Conservation (phyloP, 2,329 filamentous ascomycete species). For the Nemania abortiva region DNA sequence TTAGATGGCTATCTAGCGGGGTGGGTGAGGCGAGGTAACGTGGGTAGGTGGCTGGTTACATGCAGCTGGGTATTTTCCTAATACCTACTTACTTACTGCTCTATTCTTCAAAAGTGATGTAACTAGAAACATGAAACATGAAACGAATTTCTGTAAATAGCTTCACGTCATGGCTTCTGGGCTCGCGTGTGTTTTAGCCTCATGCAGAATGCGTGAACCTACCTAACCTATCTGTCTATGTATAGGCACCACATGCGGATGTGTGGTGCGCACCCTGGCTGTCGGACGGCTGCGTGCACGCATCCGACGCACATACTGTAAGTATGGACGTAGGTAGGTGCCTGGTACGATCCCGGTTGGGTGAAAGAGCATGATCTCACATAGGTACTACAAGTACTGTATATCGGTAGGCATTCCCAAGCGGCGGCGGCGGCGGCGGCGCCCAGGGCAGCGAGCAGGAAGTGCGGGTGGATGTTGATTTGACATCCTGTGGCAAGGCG, state of each 20-base stretch:
- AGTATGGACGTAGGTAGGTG: background rate
- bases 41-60: background rate
- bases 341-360: background rate
- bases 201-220: constrained; percentile 11
- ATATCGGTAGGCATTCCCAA: background rate
- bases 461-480: constrained; percentile 23
- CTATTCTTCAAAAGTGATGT: background rate
- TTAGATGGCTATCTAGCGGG: background rate
- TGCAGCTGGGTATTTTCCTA: background rate
- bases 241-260: constrained; percentile 12
- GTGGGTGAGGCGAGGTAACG: background rate
- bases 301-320: too few species aligned
- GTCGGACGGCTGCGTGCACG: background rate
- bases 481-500: constrained; percentile 30
- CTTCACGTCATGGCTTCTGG: constrained; percentile 6
- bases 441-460: background rate
- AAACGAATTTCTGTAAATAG: constrained; percentile 30
- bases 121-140: constrained; percentile 24
- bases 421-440: background rate
- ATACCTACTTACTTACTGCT: background rate
- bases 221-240: constrained; percentile 3
- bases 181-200: constrained; percentile 28
- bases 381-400: background rate
- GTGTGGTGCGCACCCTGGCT: background rate
- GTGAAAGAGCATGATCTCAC: constrained; percentile 16